Percentiles rank a stretch among this genome's conserved stretches.
phyloP scores from a whole-genome alignment of 371 early-diverging fungal genomes.

The Syncephalastrum sp. region DNA sequence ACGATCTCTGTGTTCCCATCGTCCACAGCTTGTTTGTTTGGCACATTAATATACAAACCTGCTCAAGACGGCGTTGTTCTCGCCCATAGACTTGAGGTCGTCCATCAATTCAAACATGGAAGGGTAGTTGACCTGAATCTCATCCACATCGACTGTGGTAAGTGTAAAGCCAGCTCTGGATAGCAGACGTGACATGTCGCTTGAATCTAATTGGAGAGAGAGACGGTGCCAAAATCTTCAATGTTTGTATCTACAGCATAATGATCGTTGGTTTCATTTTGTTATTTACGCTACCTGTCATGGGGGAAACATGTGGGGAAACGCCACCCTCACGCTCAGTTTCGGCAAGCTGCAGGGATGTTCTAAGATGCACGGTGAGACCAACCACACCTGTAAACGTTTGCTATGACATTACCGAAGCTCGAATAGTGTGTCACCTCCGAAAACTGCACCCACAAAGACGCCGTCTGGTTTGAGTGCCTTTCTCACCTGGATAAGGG shows the following conservation, averaged over 20 bases:
- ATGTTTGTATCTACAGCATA: neutral
- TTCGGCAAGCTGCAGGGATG: constrained; percentile 90
- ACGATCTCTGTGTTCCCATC: neutral
- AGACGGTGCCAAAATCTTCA: neutral
- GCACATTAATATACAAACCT: constrained; percentile 42
- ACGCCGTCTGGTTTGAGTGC: constrained; percentile 89
- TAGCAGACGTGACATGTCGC: constrained; percentile 81
- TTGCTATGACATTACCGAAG: constrained; percentile 44
- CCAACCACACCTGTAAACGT: neutral
- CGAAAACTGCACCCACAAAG: constrained; percentile 90
- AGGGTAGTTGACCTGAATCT: constrained; percentile 90
- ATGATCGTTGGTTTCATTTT: neutral
- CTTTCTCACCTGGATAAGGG: constrained; percentile 80
- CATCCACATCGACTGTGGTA: constrained; percentile 94
- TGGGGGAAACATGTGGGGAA: constrained; percentile 90
- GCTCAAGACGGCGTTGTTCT: constrained; percentile 86
- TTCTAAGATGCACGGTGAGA: constrained; percentile 38
- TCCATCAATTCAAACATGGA: constrained; percentile 88
- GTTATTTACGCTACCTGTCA: constrained; percentile 61
- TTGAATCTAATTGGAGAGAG: constrained; percentile 51
- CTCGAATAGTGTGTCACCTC: constrained; percentile 95
- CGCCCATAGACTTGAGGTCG: constrained; percentile 93
- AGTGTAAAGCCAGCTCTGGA: constrained; percentile 84
- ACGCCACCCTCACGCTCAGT: constrained; percentile 88
- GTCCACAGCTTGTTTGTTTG: neutral